Base-by-base conservation (phyloP, 2,329 filamentous ascomycete genomes). In the Alternaria gansuensis region DNA sequence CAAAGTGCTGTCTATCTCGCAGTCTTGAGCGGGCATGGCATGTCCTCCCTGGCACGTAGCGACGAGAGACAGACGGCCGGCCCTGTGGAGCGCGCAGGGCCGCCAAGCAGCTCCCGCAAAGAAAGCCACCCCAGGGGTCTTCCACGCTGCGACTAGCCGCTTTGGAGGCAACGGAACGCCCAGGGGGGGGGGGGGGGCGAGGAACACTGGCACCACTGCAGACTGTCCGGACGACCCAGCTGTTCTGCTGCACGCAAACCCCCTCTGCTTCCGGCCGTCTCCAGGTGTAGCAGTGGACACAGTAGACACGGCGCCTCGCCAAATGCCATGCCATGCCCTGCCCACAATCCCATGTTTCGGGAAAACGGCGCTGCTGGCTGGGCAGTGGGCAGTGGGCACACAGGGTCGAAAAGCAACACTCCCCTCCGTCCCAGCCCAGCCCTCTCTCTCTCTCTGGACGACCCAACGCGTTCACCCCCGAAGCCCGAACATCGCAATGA, bases 81-180 rank as follows among this genome's bases (percentile, higher is more conserved):
- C 45, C 17, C 24, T 50, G 33, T 39, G 48, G 48, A 50, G 48
- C 33, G 48, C 17, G 28, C 41, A 33, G 43, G 37, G 59, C 46
- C 51, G 52, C 53, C 57, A 48, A 53, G 51, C 26, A n/a, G 52
- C 46, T 43, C 51, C 44, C 41, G 43, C 34, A 36, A 34, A 40
- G 55, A 36, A 34, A 40, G 55, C 41, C 36, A 28, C 48, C 45
- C 45, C 21, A 57, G 54, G 54, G 54, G 54, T 57, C 31, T 45
- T 39, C 58, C 49, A 34, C 50, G 53, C 10, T 3, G 31, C 26
- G 49, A 29, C 26, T 57, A 60, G 17, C 17, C 17, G 17, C 17
- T 17, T 17, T 17, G 17, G 53, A 33, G 21, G 4, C 13, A 34
- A n/a, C 26, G n/a, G 5, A 13, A 21, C 36, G 37, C 26, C 26